Evolutionary conservation across 129 eudicot species (phyloP).

Genomic region (Lactuca sativa): DNA sequence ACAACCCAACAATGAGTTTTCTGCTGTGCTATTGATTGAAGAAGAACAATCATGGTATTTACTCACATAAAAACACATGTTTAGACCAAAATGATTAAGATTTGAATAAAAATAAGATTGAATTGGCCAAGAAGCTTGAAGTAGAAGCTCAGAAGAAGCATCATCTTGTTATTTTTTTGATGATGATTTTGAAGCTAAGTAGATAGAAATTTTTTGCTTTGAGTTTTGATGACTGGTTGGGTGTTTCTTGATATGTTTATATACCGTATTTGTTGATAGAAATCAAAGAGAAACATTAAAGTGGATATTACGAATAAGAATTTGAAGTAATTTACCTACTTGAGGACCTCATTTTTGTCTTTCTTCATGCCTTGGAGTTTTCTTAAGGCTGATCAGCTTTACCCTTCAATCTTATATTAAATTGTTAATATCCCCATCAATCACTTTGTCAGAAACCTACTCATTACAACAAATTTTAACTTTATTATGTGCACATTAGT

Average conservation of each 20-base stretch:
- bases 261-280: background rate
- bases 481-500: background rate
- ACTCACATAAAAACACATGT: background rate
- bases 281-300: conserved; percentile 6
- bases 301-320: conserved; percentile 5
- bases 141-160: conserved; percentile 27
- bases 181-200: background rate
- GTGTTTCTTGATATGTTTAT: conserved; percentile 9
- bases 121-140: conserved; percentile 36
- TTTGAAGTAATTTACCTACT: conserved; percentile 1
- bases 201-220: background rate
- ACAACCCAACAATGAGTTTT: too few species aligned
- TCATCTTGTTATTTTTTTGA: conserved; percentile 22
- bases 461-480: background rate
- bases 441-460: conserved; percentile 5
- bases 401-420: conserved; percentile 1
- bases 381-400: conserved; percentile 5
- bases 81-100: conserved; percentile 20
- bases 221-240: background rate
- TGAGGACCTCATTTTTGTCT: background rate
- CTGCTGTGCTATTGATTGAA: too few species aligned
- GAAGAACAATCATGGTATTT: background rate
- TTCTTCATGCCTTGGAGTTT: conserved; percentile 5
- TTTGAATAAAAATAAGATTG: conserved; percentile 14
- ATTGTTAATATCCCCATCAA: conserved; percentile 8